Evolutionary conservation across 2,329 filamentous ascomycete species (phyloP), one percentile per base, ranked within the genome.

Genomic region (Penicillium sp.): DNA sequence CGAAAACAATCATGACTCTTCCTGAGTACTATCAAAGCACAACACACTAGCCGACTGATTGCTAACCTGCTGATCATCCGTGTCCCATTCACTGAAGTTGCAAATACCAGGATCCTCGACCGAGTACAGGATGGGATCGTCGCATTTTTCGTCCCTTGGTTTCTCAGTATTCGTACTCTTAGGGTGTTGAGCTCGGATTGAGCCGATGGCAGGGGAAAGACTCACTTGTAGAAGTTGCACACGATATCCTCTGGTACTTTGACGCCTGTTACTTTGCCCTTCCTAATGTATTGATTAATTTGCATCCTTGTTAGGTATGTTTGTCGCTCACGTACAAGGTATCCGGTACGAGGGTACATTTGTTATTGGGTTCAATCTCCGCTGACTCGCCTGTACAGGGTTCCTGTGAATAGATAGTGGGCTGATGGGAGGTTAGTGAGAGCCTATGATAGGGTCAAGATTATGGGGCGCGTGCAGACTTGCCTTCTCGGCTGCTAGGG

Each of bases 151-250:
- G 16, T 45, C 42, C 42, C 42, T 45, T 18, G 19, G 3, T 1
- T 10, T 10, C 10, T 28, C 26, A 23, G 18, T 5, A 29, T 43
- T 8, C 24, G 40, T 43, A 28, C 40, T 8, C 10, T 37, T 4
- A 42, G 24, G 7, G 19, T 24, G 11, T 11, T 1, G 14, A 2
- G 21, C 37, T 8, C 14, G 37, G 11, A n/a, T 42, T 42, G 10
- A 26, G 13, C 14, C 31, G 23, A 10, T 18, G 11, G n/a, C 10
- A 26, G 26, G 6, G 13, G 26, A 16, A 42, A 42, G 14, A 45
- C 42, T 45, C 18, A 45, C 42, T 45, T 45, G 18, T 45, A 45
- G 14, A 45, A 45, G 28, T 45, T 45, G 18, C 42, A 45, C 8
- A 45, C 42, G 11, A 45, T 16, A 45, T 45, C 42, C 10, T 45